Base-by-base conservation (phyloP, 2,329 filamentous ascomycete species). In the Aspergillus aculeatinus region DNA sequence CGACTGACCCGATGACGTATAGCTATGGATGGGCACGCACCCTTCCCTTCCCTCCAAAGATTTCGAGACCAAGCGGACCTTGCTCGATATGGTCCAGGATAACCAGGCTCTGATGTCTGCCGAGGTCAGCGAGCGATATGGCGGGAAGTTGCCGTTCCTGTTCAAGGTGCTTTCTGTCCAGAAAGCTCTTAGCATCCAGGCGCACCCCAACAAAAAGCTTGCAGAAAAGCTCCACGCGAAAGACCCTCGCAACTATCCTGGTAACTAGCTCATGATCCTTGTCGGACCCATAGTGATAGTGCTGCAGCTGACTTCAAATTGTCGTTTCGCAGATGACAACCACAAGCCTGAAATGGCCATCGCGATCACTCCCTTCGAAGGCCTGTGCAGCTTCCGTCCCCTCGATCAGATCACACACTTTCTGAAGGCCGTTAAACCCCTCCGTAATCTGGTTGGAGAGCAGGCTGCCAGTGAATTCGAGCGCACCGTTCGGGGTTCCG, bases 301-400 rank as follows among this genome's bases (percentile, higher is more conserved):
- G 16, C 9, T 31, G n/a, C 7, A 25, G 16, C n/a, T 35, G 33
- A 5, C 25, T 48, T 48, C 3, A 21, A 21, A 55, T 47, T 9
- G 3, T 47, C 39, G 48, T 67, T 66, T 42, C 59, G 12, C 47
- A 77, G 92, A 99, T 82, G 94, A 98, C 81, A 99, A 99, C 80
- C 95, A 99, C 83, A 99, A 99, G 80, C 95, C 95, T 35, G 95
- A 99, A 79, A 99, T 99, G 95, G 93, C 95, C 63, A 96, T 99
- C 76, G 95, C 95, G 63, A 89, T 99, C 70, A 98, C 95, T 1
- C 89, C 92, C 0, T 99, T 99, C 67, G 94, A 98, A 74, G 95
- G 95, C 0, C 85, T 99, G 35, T 99, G 95, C 71, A 95, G 95
- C 35, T 99, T 99, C 82, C 87, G 95, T 10, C 95, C 95, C 0